phyloP scores from a whole-genome alignment of 495 filamentous ascomycete species.

The Podospora anserina region DNA sequence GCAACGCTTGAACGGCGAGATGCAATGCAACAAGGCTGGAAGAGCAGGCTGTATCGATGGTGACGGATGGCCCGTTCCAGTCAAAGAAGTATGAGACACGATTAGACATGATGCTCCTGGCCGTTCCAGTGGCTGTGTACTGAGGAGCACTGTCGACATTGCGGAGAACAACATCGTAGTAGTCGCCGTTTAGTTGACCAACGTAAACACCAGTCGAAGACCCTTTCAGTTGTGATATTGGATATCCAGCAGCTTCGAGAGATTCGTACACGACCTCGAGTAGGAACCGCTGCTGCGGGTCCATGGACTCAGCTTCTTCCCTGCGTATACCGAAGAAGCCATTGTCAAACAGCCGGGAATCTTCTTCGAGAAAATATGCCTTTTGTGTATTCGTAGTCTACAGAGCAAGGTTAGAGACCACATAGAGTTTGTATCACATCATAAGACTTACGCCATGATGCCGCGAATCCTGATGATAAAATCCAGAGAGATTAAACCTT shows the following conservation, averaged over 20 bases:
- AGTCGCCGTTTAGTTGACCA: constrained; percentile 29
- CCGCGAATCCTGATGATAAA: constrained; percentile 45
- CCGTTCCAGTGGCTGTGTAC: constrained; percentile 44
- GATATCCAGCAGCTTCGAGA: constrained; percentile 1
- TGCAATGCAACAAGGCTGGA: constrained; percentile 52
- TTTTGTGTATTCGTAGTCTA: constrained; percentile 37
- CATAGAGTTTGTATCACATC: neutral
- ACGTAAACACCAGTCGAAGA: constrained; percentile 20
- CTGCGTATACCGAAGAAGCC: constrained; percentile 46
- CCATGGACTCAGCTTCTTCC: constrained; percentile 3
- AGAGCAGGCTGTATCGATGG: constrained; percentile 54
- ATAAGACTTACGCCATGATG: constrained; percentile 36
- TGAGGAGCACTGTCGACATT: constrained; percentile 31
- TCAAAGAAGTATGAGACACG: constrained; percentile 51
- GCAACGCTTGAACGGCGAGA: constrained; percentile 48
- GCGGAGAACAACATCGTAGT: constrained; percentile 18
- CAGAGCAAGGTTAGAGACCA: neutral
- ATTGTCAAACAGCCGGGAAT: constrained; percentile 46
- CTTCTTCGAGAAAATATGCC: constrained; percentile 59
- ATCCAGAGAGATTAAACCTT: constrained; percentile 19
- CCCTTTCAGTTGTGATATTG: neutral
- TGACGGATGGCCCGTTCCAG: constrained; percentile 40
- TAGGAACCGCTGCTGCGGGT: constrained; percentile 3
- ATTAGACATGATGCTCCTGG: constrained; percentile 41
- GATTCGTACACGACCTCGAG: constrained; percentile 5